A percentile compares a stretch with the other conserved stretches of the same genome.
Conservation (phyloP, 73 alveolate genomes). For the Uronychia setigera region DNA sequence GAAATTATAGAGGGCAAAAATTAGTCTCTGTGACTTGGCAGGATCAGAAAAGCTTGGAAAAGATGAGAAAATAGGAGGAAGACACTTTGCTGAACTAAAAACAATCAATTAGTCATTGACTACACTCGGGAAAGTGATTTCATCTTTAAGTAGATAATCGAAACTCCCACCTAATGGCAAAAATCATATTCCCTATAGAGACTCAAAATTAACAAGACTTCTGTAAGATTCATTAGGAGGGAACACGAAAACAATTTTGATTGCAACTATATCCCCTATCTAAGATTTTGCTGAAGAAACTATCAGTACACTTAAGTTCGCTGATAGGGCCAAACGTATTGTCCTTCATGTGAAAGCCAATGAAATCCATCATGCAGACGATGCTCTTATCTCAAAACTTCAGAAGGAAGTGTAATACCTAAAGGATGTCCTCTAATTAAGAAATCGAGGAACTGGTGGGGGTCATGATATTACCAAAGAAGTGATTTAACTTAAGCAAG, state of each 20-base stretch:
- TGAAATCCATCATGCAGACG: constrained; percentile 62
- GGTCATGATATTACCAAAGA: constrained; percentile 42
- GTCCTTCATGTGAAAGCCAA: constrained; percentile 53
- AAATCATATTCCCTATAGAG: constrained; percentile 69
- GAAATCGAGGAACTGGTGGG: constrained; percentile 60
- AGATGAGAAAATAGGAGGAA: constrained; percentile 66
- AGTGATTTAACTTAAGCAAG: constrained; percentile 37
- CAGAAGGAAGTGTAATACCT: constrained; percentile 78
- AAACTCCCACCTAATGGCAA: constrained; percentile 60
- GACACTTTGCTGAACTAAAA: constrained; percentile 67
- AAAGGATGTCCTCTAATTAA: constrained; percentile 72
- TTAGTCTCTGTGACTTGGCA: constrained; percentile 78
- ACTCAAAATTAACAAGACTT: constrained; percentile 73
- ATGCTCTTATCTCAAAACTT: constrained; percentile 80
- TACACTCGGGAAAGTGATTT: constrained; percentile 67
- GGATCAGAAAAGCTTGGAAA: constrained; percentile 77
- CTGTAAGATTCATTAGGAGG: constrained; percentile 83
- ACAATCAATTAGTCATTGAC: constrained; percentile 75
- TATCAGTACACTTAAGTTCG: constrained; percentile 63
- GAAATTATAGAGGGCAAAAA: constrained; percentile 45
- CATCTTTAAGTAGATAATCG: constrained; percentile 26
- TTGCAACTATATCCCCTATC: constrained; percentile 75
- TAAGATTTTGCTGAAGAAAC: constrained; percentile 53
- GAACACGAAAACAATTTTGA: constrained; percentile 70
- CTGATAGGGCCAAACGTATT: constrained; percentile 76